These are phyloP conservation scores for Metschnikowia chrysomelidarum DNA, from an alignment of 805 yeast genomes.

Conservation along the genomic window DNA sequence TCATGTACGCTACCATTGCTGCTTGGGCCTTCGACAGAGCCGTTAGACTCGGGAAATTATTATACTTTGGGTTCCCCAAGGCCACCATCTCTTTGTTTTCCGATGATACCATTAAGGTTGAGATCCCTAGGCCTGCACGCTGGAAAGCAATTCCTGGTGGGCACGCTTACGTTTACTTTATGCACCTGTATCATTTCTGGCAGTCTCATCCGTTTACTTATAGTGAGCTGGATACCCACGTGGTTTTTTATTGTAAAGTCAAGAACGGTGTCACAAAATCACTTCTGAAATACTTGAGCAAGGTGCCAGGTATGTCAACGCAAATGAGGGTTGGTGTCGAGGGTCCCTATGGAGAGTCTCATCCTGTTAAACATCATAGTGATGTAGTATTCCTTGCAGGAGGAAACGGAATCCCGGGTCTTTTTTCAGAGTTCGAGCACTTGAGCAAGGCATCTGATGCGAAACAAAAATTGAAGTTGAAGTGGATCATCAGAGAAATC, in stretches of 20 bases:
- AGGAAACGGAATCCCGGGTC: conserved; percentile 63
- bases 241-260: conserved; percentile 46
- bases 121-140: conserved; percentile 44
- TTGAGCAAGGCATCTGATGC: conserved; percentile 11
- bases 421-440: conserved; percentile 41
- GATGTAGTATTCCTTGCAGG: conserved; percentile 55
- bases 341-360: conserved; percentile 57
- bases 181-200: conserved; percentile 52
- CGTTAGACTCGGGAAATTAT: conserved; percentile 30
- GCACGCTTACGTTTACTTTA: conserved; percentile 55
- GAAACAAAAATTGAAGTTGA: conserved; percentile 20
- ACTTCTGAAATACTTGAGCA: conserved; percentile 30
- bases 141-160: conserved; percentile 55
- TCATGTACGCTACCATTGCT: conserved; percentile 34
- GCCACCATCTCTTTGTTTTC: conserved; percentile 36
- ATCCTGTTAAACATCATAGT: conserved; percentile 47
- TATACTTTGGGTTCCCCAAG: conserved; percentile 32
- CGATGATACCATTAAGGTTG: conserved; percentile 47
- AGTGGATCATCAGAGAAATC: conserved; percentile 27
- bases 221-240: conserved; percentile 31
- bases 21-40: conserved; percentile 44
- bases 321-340: conserved; percentile 47
- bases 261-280: conserved; percentile 54
- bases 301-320: conserved; percentile 29
- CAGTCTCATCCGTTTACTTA: conserved; percentile 75